phyloP scores from a whole-genome alignment of 768 basidiomycete genomes.

The Grammothele lineata region DNA sequence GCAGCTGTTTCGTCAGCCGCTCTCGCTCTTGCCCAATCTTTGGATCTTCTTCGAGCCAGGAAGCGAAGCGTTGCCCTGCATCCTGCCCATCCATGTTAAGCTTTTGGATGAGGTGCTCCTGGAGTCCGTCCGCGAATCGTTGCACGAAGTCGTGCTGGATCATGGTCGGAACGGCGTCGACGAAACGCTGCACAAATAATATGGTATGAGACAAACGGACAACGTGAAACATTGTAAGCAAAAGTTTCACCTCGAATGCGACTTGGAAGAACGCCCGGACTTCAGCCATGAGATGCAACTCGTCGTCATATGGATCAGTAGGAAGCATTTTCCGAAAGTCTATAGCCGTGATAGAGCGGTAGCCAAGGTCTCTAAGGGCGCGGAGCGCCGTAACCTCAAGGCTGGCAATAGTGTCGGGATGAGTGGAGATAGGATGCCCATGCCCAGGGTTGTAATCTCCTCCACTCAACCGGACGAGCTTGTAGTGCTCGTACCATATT shows the following conservation, averaged over 20 bases:
- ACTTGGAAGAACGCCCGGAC: slow-evolving; percentile 73
- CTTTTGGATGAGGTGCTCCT: slow-evolving; percentile 31
- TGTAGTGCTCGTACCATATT: slow-evolving; percentile 18
- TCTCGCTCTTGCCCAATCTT: slow-evolving; percentile 27
- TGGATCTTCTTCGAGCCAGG: slow-evolving; percentile 40
- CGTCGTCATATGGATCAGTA: slow-evolving; percentile 35
- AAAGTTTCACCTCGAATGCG: slow-evolving; percentile 35
- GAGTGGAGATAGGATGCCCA: background rate
- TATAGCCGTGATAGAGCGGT: slow-evolving; percentile 38
- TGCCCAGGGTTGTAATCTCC: too few species aligned
- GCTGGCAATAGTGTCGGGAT: background rate
- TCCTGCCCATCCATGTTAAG: slow-evolving; percentile 27
- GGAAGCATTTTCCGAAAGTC: slow-evolving; percentile 50
- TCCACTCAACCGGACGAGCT: slow-evolving; percentile 29
- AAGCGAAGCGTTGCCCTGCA: slow-evolving; percentile 17
- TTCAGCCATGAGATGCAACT: slow-evolving; percentile 61
- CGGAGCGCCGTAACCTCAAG: background rate
- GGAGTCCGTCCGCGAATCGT: slow-evolving; percentile 32
- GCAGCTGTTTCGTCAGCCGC: slow-evolving; percentile 1
- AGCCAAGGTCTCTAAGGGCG: slow-evolving; percentile 19
- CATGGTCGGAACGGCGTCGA: slow-evolving; percentile 48
- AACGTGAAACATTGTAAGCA: slow-evolving; percentile 35
- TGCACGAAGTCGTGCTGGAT: slow-evolving; percentile 45
- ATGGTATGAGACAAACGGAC: too few species aligned
- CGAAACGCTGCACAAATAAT: slow-evolving; percentile 39